These are phyloP conservation scores for Euryodendron excelsum DNA, from an alignment of 148 eudicot species.

Conservation along the genomic window DNA sequence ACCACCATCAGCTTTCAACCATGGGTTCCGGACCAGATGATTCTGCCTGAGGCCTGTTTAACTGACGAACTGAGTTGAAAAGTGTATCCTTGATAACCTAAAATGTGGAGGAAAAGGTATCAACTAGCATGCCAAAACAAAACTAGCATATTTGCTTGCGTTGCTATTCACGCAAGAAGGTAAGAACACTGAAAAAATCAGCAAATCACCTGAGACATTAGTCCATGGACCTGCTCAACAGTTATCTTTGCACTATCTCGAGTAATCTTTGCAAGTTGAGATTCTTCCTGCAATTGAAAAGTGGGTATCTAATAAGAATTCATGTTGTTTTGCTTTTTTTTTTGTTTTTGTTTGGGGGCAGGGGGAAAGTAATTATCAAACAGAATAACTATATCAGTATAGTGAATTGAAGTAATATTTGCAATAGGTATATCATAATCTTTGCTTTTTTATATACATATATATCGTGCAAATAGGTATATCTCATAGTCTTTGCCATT, in stretches of 20 bases:
- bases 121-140: neutral
- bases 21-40: constrained; percentile 89
- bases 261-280: constrained; percentile 88
- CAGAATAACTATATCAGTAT: neutral
- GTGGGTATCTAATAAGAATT: neutral
- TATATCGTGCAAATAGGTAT: no score
- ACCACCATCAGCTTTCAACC: constrained; percentile 61
- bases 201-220: constrained; percentile 84
- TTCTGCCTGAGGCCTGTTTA: constrained; percentile 48
- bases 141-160: neutral
- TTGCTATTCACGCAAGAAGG: no score
- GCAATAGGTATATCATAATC: neutral
- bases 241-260: constrained; percentile 98
- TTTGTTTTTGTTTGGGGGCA: no score
- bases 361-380: neutral
- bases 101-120: neutral
- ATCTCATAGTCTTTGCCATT: neutral
- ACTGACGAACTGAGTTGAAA: constrained; percentile 73
- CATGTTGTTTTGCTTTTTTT: no score
- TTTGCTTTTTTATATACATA: no score
- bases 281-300: constrained; percentile 69
- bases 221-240: constrained; percentile 97
- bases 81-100: constrained; percentile 94
- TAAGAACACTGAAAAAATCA: neutral
- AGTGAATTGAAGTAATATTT: neutral